These are phyloP conservation scores for Solanum piurae DNA, from an alignment of 257 asterid species.

Conservation along the genomic window DNA sequence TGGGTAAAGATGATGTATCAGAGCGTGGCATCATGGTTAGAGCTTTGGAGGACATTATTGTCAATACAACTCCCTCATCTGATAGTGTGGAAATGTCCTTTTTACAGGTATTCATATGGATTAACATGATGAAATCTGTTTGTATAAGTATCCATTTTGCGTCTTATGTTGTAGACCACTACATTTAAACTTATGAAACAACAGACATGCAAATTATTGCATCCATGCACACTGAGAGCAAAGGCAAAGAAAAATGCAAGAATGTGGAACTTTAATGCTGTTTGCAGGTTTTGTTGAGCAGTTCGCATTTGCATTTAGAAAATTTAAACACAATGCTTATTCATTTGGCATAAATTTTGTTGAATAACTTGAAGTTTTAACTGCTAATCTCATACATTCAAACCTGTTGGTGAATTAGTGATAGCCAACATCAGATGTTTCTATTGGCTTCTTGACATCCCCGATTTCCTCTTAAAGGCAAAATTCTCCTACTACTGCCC, in stretches of 20 bases:
- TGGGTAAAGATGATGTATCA: conserved; percentile 64
- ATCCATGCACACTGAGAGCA: background rate
- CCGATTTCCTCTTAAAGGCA: background rate
- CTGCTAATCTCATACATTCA: background rate
- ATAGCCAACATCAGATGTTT: background rate
- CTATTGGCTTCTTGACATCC: background rate
- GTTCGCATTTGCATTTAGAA: background rate
- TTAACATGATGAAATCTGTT: background rate
- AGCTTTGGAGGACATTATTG: conserved; percentile 72
- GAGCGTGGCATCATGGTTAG: conserved; percentile 94
- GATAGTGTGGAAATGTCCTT: conserved; percentile 67
- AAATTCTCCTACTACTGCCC: background rate
- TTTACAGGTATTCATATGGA: conserved; percentile 50
- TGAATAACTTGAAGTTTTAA: background rate
- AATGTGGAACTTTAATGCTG: background rate
- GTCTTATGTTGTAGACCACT: background rate
- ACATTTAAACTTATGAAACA: background rate
- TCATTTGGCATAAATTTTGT: background rate
- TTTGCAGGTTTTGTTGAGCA: background rate
- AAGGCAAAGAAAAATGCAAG: background rate
- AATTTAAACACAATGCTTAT: background rate
- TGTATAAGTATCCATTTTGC: background rate
- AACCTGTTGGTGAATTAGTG: background rate
- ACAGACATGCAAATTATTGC: background rate
- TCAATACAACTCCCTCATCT: conserved; percentile 34